Base-by-base conservation (phyloP, 257 asterid genomes). In the Solanum medicagineum region DNA sequence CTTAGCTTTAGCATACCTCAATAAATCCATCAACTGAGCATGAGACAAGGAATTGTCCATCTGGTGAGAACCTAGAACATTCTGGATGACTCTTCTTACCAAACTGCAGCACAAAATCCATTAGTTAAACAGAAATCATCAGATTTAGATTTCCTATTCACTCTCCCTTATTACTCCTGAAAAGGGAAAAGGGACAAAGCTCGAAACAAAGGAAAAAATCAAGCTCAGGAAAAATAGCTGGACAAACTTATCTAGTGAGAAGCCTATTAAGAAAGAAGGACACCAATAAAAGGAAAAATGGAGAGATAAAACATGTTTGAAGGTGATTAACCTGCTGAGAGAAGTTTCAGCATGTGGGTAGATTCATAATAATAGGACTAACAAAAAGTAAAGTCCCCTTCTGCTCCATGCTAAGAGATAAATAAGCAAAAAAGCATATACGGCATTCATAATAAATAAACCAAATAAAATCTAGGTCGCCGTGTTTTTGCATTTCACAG, bases 31-130 rank as follows among this genome's bases (percentile, higher is more conserved):
- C 98, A 45, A 96, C 97, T 63, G 99, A 92, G 89, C 97, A 92
- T 84, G 99, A 96, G 91, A 95, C 98, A 75, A 95, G 99, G 88
- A 95, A 96, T 83, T 96, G 99, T 32, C 99, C 99, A 85, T 96
- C 99, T n/a, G 98, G 99, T 84, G 99, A 95, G 90, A 96, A 96
- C 81, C 94, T 92, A 89, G 97, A 92, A 87, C 93, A 88, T 89
- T 96, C 98, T 8, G 99, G 98, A 85, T 96, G 98, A 86, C 95
- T 93, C 85, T 92, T 95, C 93, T 95, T 95, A 88, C 97, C 99
- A 85, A 96, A 96, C 99, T 96, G 94, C 93, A 91, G 88, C 8
- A 80, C 82, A 85, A 86, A 85, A 83, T 84, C 54, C 66, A 59
- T 59, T 36, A 74, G 13, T 63, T 83, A 85, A 84, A 84, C 53